Base-by-base conservation (phyloP, 345 rosid species). In the Theobroma cacao region DNA sequence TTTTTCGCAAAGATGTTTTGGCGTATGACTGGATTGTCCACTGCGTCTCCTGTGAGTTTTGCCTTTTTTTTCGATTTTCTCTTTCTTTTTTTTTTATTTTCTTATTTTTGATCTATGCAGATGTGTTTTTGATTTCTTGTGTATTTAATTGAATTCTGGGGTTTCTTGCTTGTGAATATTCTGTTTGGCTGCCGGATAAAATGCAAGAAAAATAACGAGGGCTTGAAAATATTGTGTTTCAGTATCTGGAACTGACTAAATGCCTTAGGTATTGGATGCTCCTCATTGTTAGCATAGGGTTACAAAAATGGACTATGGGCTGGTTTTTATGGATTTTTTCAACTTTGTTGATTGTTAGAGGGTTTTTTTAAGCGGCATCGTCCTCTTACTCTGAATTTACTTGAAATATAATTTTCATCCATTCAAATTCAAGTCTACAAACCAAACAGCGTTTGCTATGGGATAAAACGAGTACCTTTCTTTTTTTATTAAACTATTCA, bases 1-100 rank as follows among this genome's bases (percentile, higher is more conserved):
- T 41, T 78, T 80, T 22, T 38, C 43, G 80, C 45, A 76, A 89
- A 85, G 80, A 94, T 94, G 98, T 94, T 94, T 82, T 94, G 98
- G 98, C 97, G 94, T 59, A 94, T 94, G 96, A 88, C 96, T 10
- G 97, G 96, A 56, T 88, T 94, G 84, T 91, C 97, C 79, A 88
- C 98, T 68, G 93, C 97, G 20, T 94, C 98, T 80, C 96, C 97
- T 79, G 98, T 94, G 84, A 87, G 96, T 87, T 58, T 63, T 58
- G n/a, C 22, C 60, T 71, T 48, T 64, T 74, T 28, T 12, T 53
- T 53, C 40, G 40, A 9, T 68, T 41, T 33, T 61, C 10, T 69
- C 45, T 41, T 38, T 38, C 41, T 38, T 38, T 38, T 38, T 5
- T 38, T 38, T n/a, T n/a, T n/a, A n/a, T 28, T 28, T 7, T 45